Evolutionary conservation across 1,284 basidiomycete species (phyloP).

Genomic region (Leccinum solheimii): DNA sequence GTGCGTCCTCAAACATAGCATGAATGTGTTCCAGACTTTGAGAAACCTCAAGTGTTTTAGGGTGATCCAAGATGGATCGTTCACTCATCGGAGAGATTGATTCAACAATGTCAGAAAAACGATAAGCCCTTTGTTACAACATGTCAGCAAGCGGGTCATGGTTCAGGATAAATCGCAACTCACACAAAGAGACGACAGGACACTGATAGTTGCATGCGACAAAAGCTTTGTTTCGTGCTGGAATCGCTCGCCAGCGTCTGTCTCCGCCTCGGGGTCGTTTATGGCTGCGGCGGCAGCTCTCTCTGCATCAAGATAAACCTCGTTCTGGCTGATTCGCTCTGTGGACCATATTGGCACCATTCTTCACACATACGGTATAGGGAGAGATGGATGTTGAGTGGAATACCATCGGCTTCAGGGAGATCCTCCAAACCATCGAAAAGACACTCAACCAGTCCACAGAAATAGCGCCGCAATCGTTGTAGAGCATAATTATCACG

Average conservation of each 20-base stretch:
- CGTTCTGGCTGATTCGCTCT: constrained; percentile 74
- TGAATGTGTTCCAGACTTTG: constrained; percentile 63
- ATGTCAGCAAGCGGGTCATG: constrained; percentile 5
- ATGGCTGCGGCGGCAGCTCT: constrained; percentile 61
- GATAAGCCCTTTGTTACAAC: constrained; percentile 69
- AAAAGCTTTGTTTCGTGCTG: constrained; percentile 71
- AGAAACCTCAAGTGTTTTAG: constrained; percentile 53
- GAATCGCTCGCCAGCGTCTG: constrained; percentile 65
- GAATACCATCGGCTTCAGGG: constrained; percentile 74
- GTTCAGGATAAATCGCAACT: constrained; percentile 36
- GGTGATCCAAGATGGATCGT: constrained; percentile 46
- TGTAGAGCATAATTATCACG: constrained; percentile 81
- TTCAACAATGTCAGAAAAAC: constrained; percentile 54
- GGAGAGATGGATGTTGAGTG: constrained; percentile 73
- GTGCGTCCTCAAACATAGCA: constrained; percentile 64
- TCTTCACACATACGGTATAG: constrained; percentile 89
- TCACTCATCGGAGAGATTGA: constrained; percentile 28
- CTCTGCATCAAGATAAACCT: constrained; percentile 72
- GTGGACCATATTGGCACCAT: constrained; percentile 87
- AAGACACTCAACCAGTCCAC: constrained; percentile 83
- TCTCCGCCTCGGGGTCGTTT: constrained; percentile 45
- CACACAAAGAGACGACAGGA: constrained; percentile 83
- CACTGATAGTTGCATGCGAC: constrained; percentile 79
- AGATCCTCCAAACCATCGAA: constrained; percentile 77
- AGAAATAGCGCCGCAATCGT: constrained; percentile 85